phyloP scores from a whole-genome alignment of 768 basidiomycete genomes.

The Peribolospora kevripleyi region DNA sequence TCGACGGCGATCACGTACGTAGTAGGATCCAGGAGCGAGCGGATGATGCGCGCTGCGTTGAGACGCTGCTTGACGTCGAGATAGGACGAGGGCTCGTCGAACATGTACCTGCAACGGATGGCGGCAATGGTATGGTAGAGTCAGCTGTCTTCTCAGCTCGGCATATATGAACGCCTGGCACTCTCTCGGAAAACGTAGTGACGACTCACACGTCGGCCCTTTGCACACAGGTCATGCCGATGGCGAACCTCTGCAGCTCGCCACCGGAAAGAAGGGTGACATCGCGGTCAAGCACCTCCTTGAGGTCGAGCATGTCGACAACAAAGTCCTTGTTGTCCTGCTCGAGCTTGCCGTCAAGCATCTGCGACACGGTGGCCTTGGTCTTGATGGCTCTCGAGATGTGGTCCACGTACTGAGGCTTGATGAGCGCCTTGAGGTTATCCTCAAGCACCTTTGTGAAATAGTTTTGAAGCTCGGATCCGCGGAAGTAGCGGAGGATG shows the following conservation, averaged over 20 bases:
- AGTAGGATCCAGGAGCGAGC: constrained; percentile 50
- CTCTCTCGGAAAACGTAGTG: not conserved
- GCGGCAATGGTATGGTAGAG: not conserved
- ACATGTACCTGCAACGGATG: constrained; percentile 53
- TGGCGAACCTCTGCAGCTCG: constrained; percentile 92
- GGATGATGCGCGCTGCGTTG: constrained; percentile 83
- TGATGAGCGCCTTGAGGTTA: constrained; percentile 93
- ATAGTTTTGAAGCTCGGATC: constrained; percentile 96
- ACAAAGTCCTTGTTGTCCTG: constrained; percentile 67
- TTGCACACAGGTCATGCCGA: constrained; percentile 91
- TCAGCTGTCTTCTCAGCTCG: not conserved
- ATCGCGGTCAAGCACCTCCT: constrained; percentile 62
- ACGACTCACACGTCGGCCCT: constrained; percentile 67
- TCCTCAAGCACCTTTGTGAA: constrained; percentile 98
- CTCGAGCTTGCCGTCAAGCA: constrained; percentile 81
- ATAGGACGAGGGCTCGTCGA: constrained; percentile 96
- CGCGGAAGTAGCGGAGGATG: constrained; percentile 92
- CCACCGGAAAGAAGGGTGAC: constrained; percentile 74
- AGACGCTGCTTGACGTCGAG: constrained; percentile 89
- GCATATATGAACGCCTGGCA: constrained; percentile 12
- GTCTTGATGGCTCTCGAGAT: constrained; percentile 92
- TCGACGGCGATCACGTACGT: constrained; percentile 94
- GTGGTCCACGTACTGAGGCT: constrained; percentile 98
- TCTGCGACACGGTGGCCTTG: constrained; percentile 54
- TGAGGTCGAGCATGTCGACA: constrained; percentile 65